A percentile compares a stretch with the other conserved stretches of the same genome.
These are phyloP conservation scores for Hypoxylon fuscum DNA, from an alignment of 495 filamentous ascomycete species.

Conservation along the genomic window DNA sequence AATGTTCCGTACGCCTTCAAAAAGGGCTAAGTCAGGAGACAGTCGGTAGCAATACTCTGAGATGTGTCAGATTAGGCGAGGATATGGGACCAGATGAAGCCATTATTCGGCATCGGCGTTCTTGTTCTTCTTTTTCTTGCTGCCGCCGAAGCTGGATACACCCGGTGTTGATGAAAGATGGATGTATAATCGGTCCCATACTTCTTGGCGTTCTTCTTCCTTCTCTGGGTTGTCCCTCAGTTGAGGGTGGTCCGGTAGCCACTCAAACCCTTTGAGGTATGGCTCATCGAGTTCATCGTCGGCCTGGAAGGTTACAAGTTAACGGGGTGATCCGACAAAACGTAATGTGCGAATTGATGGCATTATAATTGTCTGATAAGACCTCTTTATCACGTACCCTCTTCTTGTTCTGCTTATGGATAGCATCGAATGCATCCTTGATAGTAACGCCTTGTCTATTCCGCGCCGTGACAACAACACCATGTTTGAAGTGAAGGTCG, in stretches of 20 bases:
- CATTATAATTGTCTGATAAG: too few species aligned
- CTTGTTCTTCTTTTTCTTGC: slow-evolving; percentile 69
- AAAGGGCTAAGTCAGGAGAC: slow-evolving; percentile 1
- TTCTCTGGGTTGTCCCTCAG: slow-evolving; percentile 44
- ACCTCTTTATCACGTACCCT: slow-evolving; percentile 63
- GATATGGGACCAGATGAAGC: slow-evolving; percentile 16
- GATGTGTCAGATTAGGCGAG: slow-evolving; percentile 29
- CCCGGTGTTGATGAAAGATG: slow-evolving; percentile 79
- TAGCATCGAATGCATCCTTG: slow-evolving; percentile 92
- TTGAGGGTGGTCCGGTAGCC: slow-evolving; percentile 56
- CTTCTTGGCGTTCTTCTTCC: slow-evolving; percentile 22
- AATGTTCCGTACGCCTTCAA: slow-evolving; percentile 26
- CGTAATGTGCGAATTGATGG: too few species aligned
- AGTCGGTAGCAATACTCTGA: slow-evolving; percentile 10
- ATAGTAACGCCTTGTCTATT: slow-evolving; percentile 94
- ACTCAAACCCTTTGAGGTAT: slow-evolving; percentile 91
- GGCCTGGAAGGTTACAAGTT: slow-evolving; percentile 59
- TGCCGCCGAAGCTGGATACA: slow-evolving; percentile 55
- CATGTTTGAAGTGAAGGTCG: slow-evolving; percentile 86
- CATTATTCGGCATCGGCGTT: slow-evolving; percentile 60
- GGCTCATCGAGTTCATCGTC: slow-evolving; percentile 88
- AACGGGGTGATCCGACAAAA: too few species aligned
- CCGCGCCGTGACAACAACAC: slow-evolving; percentile 86
- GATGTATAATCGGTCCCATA: slow-evolving; percentile 73
- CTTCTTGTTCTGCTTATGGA: slow-evolving; percentile 95